These are phyloP conservation scores for Fusarium torulosum DNA, from an alignment of 2,329 filamentous ascomycete genomes.

Conservation along the genomic window DNA sequence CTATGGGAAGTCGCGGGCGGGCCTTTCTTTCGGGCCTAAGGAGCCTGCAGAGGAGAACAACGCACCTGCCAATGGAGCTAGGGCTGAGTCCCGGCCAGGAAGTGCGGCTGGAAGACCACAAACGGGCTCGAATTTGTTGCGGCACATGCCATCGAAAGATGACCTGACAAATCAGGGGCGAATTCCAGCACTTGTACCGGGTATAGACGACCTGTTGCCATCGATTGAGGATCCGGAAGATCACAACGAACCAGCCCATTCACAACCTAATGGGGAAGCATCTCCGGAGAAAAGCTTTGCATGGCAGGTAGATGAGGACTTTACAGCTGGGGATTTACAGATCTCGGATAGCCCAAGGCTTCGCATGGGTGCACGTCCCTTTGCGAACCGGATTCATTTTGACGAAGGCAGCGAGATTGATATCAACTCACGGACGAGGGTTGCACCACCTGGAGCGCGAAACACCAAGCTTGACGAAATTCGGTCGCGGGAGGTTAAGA, in stretches of 20 bases:
- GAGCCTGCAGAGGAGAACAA: slow-evolving; percentile 29
- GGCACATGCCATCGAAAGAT: slow-evolving; percentile 42
- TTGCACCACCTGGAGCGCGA: slow-evolving; percentile 49
- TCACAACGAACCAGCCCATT: slow-evolving; percentile 4
- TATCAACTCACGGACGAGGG: slow-evolving; percentile 48
- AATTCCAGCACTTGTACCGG: slow-evolving; percentile 56
- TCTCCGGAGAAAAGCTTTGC: slow-evolving; percentile 66
- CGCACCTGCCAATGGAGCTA: slow-evolving; percentile 21
- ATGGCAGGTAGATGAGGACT: slow-evolving; percentile 70
- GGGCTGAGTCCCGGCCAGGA: slow-evolving; percentile 14
- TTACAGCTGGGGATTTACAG: slow-evolving; percentile 68
- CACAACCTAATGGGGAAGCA: slow-evolving; percentile 10
- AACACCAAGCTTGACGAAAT: slow-evolving; percentile 63
- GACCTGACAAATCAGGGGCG: slow-evolving; percentile 47
- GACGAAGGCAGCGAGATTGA: slow-evolving; percentile 50
- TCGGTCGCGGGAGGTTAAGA: slow-evolving; percentile 56
- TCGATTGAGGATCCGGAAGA: slow-evolving; percentile 50
- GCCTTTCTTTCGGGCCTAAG: slow-evolving; percentile 40
- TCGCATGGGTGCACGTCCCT: slow-evolving; percentile 53
- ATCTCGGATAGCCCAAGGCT: slow-evolving; percentile 69
- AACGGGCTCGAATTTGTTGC: slow-evolving; percentile 27
- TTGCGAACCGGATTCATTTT: slow-evolving; percentile 52
- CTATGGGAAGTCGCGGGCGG: slow-evolving; percentile 46
- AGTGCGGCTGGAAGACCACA: slow-evolving; percentile 21
- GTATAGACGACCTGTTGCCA: slow-evolving; percentile 55